Conservation (phyloP, 768 basidiomycete genomes). For the Amanita phalloides region DNA sequence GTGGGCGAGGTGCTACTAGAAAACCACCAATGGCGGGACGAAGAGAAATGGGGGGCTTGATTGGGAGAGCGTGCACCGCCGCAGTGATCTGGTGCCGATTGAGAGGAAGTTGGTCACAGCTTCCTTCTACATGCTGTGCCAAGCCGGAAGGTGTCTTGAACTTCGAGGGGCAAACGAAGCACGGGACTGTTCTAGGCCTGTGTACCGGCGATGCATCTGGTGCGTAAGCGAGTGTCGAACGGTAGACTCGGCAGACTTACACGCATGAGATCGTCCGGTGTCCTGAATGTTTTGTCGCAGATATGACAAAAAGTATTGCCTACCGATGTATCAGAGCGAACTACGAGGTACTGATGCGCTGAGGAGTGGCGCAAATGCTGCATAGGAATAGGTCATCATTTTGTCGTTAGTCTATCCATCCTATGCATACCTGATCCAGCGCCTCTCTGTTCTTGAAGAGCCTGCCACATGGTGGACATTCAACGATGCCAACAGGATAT, state of each 20-base stretch:
- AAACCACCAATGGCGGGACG: constrained; percentile 16
- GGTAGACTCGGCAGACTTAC: not conserved
- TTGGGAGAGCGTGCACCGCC: constrained; percentile 19
- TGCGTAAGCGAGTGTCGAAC: not conserved
- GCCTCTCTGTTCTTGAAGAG: not conserved
- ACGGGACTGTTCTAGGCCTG: not conserved
- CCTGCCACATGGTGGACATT: not conserved
- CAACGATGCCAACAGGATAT: not conserved
- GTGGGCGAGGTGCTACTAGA: constrained; percentile 1
- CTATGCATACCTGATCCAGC: not conserved
- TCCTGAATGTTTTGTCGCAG: not conserved
- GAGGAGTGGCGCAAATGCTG: not conserved
- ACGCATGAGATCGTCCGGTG: not conserved
- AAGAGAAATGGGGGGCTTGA: constrained; percentile 24
- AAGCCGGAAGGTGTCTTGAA: constrained; percentile 27
- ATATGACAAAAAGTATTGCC: not conserved
- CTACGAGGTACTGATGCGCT: not conserved
- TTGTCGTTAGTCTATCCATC: not conserved
- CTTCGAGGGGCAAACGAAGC: constrained; percentile 13
- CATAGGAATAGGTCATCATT: not conserved
- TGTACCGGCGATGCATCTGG: not conserved
- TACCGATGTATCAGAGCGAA: not conserved
- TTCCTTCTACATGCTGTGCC: constrained; percentile 29
- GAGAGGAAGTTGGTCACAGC: constrained; percentile 19
- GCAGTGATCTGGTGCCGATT: constrained; percentile 26